Evolutionary conservation across 345 rosid species (phyloP).

Genomic region (Brassica cretica): DNA sequence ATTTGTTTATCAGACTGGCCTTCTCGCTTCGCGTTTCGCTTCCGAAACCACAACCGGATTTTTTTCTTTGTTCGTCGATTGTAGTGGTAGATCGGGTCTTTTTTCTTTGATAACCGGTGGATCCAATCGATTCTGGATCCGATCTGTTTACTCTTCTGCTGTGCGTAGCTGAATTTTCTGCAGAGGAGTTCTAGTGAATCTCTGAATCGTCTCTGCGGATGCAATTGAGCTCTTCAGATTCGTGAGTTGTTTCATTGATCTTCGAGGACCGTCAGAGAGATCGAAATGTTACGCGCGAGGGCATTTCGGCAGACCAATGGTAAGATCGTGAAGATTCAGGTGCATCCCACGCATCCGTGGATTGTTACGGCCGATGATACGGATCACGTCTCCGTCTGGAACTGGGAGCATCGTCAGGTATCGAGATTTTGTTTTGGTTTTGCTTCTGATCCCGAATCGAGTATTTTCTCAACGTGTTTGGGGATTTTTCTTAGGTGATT

Average conservation of each 20-base stretch:
- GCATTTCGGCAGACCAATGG: constrained; percentile 82
- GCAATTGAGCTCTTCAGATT: constrained; percentile 16
- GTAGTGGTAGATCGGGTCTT: constrained; percentile 13
- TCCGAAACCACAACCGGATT: constrained; percentile 21
- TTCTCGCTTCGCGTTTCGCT: background rate
- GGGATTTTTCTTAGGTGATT: constrained; percentile 54
- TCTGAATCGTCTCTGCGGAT: constrained; percentile 9
- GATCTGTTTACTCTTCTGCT: constrained; percentile 11
- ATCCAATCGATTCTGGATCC: constrained; percentile 33
- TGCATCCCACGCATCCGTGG: constrained; percentile 99
- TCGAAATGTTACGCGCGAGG: constrained; percentile 77
- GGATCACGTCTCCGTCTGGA: constrained; percentile 98
- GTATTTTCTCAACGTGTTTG: background rate
- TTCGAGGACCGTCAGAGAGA: background rate
- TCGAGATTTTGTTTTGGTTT: constrained; percentile 9
- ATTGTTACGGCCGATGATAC: constrained; percentile 93
- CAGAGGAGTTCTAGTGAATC: constrained; percentile 14
- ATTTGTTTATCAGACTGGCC: constrained; percentile 13
- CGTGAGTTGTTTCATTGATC: constrained; percentile 24
- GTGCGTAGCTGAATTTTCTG: background rate
- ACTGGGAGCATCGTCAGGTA: constrained; percentile 98
- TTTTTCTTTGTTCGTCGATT: constrained; percentile 16
- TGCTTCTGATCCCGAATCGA: constrained; percentile 14
- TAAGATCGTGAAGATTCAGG: constrained; percentile 89
- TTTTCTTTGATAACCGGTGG: constrained; percentile 10